Base-by-base conservation (phyloP, 1,284 basidiomycete genomes). In the Ustilago crameri region DNA sequence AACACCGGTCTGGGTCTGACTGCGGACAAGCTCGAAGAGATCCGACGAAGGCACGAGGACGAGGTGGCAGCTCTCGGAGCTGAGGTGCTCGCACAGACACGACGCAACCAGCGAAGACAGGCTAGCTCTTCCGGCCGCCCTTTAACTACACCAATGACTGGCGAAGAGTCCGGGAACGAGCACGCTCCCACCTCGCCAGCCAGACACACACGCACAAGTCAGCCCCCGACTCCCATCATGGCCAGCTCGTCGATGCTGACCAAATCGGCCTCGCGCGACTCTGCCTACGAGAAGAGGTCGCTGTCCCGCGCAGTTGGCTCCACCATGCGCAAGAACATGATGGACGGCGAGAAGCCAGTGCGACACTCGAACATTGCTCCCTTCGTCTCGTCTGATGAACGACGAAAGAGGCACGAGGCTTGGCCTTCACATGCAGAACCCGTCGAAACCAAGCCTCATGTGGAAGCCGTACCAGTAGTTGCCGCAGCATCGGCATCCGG, bases 1-100 rank as follows among this genome's bases (percentile, higher is more conserved):
- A 63, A 62, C 52, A 60, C 65, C n/a, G 59, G 73, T 23, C 35
- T 68, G 10, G 73, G 58, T 20, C 61, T 76, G 30, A 62, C 59
- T 4, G 67, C 69, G 18, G 59, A 66, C 27, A 72, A 72, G 44
- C 77, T 76, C 8, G 74, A 74, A 17, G 76, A 78, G 53, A 65
- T 80, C 23, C 71, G 75, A 22, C 65, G 78, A 22, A 70, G 80
- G 37, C 75, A 80, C 69, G 78, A 82, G 46, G 64, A 74, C 37
- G 79, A 82, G 45, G 78, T 82, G 12, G 62, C 59, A 4, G 80
- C 79, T 27, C 66, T 82, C 15, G 79, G 80, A 23, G 75, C 63
- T n/a, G 77, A 80, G 37, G 78, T 75, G 15, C 62, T 82, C 2
- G 69, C 72, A 0, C 68, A 74, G 46, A 72, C 70, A 3, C 76